These are phyloP conservation scores for Ceratocystis papillata DNA, from an alignment of 2,329 filamentous ascomycete genomes.

Conservation along the genomic window DNA sequence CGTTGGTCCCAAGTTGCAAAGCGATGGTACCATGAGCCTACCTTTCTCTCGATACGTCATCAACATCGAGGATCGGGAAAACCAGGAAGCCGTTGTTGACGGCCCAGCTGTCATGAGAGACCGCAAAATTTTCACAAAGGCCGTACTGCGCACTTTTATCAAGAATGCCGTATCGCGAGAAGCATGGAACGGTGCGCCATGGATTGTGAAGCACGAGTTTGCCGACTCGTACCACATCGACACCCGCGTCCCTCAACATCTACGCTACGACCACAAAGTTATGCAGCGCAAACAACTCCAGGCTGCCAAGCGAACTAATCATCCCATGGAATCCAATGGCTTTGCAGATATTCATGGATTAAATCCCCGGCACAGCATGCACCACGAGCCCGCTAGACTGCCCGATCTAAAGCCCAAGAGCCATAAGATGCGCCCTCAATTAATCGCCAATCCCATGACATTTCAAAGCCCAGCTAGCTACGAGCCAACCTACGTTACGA, in stretches of 20 bases:
- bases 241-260: constrained; percentile 70
- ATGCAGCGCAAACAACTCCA: constrained; percentile 64
- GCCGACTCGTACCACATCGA: constrained; percentile 77
- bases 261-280: constrained; percentile 70
- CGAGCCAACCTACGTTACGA: constrained; percentile 23
- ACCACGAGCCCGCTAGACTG: constrained; percentile 45
- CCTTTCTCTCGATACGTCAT: constrained; percentile 75
- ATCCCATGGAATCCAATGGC: constrained; percentile 37
- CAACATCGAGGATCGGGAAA: constrained; percentile 54
- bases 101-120: constrained; percentile 76
- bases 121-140: constrained; percentile 86
- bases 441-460: constrained; percentile 20
- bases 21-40: constrained; percentile 58
- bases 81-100: constrained; percentile 67
- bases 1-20: constrained; percentile 51
- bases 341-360: constrained; percentile 25
- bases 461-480: constrained; percentile 20
- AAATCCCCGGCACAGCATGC: constrained; percentile 30
- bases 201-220: constrained; percentile 81
- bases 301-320: constrained; percentile 50
- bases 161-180: constrained; percentile 90
- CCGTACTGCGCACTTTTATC: constrained; percentile 84
- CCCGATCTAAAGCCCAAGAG: constrained; percentile 65
- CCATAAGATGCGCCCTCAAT: constrained; percentile 24
- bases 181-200: constrained; percentile 90